phyloP scores from a whole-genome alignment of 2,329 filamentous ascomycete species.

The Lasiodiplodia citricola region DNA sequence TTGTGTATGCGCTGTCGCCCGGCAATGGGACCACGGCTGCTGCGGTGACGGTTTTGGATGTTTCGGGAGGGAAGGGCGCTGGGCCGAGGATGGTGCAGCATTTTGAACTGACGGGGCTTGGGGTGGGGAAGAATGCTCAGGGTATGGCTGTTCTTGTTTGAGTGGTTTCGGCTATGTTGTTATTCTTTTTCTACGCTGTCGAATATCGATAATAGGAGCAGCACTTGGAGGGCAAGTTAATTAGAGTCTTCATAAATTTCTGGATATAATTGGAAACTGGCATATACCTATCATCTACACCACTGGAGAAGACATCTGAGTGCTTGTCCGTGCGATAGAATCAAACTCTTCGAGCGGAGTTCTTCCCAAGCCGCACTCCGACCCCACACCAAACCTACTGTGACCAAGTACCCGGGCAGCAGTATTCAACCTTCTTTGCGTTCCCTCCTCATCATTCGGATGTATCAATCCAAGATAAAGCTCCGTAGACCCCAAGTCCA shows the following conservation, averaged over 20 bases:
- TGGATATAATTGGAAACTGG: too few relatives aligned
- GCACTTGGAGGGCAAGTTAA: too few relatives aligned
- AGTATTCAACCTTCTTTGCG: conserved; percentile 2
- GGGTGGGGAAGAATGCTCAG: conserved; percentile 39
- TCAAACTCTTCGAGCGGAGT: conserved; percentile 39
- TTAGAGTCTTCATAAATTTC: too few relatives aligned
- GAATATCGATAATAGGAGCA: too few relatives aligned
- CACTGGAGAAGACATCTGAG: background rate
- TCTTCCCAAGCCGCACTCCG: conserved; percentile 42
- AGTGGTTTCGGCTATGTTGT: background rate
- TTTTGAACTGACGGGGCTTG: conserved; percentile 37
- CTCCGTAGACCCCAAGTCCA: background rate
- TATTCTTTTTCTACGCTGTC: too few relatives aligned
- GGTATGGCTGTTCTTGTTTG: conserved; percentile 43
- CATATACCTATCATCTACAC: too few relatives aligned
- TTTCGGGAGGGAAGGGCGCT: conserved; percentile 30
- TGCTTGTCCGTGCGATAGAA: conserved; percentile 30
- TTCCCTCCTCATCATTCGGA: conserved; percentile 12
- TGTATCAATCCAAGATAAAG: conserved; percentile 19
- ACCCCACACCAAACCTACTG: background rate
- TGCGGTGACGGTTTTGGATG: conserved; percentile 50
- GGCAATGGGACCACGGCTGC: conserved; percentile 53
- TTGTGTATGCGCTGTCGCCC: conserved; percentile 63
- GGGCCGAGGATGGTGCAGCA: conserved; percentile 45
- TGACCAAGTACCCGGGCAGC: conserved; percentile 11